Evolutionary conservation across 805 yeast species (phyloP), one percentile per base, ranked within the genome.

Genomic region (Lipomyces mesembrius): DNA sequence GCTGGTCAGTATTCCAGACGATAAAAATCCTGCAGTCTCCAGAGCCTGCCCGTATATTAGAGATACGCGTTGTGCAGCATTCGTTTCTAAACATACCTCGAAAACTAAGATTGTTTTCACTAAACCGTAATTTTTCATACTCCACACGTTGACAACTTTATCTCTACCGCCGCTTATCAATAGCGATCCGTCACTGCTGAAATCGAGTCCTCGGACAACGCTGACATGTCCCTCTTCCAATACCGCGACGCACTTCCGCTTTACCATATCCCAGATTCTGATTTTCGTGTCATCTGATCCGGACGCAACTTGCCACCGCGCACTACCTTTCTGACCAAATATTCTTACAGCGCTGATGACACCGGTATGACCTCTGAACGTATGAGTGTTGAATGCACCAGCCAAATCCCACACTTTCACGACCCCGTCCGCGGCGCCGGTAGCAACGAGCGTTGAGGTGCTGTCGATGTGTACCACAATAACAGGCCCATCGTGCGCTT

Each of bases 401-500:
- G 87, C 93, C 49, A 95, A 83, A 77, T 95, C 99, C 89, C 96
- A 92, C 0, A 95, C 96, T 57, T 91, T 87, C 20, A 93, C 89
- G 54, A 87, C 84, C 59, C 99, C 98, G 77, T 95, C 99, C 0
- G 98, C 90, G 58, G 96, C 92, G 52, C 99, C 99, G 75, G 95
- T 88, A 22, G 97, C 96, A 74, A 93, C 85, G 49, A 95, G 81
- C 2, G 97, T 87, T 2, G 96, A 88, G 0, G 98, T 91, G 2
- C 84, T 76, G 77, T 95, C 99, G 27, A 85, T 85, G 11, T 89
- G 82, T 57, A 92, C 83, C 11, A 92, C 88, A 77, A 90, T 91
- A 1, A 91, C 89, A 0, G 98, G 97, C 0, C 97, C 88, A 1
- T 81, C 82, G 64, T 81, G 84, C 7, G 83, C 83, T 67, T 79